A percentile compares a stretch with the other conserved stretches of the same genome.
Evolutionary conservation across 352 stramenopile genomes (phyloP).

Genomic region (Albugo laibachii): DNA sequence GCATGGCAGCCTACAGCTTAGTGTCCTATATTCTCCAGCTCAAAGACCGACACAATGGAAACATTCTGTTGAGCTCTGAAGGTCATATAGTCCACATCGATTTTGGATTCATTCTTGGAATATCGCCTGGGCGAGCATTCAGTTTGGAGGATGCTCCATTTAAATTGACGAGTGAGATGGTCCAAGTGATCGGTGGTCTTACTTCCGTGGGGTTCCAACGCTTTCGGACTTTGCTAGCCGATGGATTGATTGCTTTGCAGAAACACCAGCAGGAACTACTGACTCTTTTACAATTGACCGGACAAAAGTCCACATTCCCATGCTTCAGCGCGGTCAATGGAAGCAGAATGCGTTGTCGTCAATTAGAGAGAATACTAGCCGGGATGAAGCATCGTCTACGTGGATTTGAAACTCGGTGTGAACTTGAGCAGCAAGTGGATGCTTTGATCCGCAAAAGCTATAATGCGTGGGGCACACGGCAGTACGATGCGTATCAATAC

Average conservation of each 20-base stretch:
- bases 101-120: slow-evolving; percentile 97
- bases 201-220: slow-evolving; percentile 68
- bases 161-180: slow-evolving; percentile 96
- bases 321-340: slow-evolving; percentile 70
- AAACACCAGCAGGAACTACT: slow-evolving; percentile 85
- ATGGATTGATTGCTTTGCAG: slow-evolving; percentile 87
- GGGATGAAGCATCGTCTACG: slow-evolving; percentile 50
- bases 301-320: slow-evolving; percentile 86
- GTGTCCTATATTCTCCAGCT: slow-evolving; percentile 94
- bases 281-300: slow-evolving; percentile 89
- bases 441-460: slow-evolving; percentile 76
- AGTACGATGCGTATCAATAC: slow-evolving; percentile 82
- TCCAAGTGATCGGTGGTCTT: slow-evolving; percentile 90
- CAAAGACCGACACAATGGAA: slow-evolving; percentile 98
- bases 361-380: slow-evolving; percentile 31
- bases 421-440: slow-evolving; percentile 51
- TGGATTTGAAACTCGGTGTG: slow-evolving; percentile 34
- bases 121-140: slow-evolving; percentile 93
- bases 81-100: slow-evolving; percentile 98
- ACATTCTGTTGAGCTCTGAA: slow-evolving; percentile 92
- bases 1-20: slow-evolving; percentile 92
- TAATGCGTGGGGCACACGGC: slow-evolving; percentile 72
- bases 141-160: slow-evolving; percentile 96
- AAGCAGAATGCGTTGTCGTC: slow-evolving; percentile 1
- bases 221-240: slow-evolving; percentile 84